phyloP scores from a whole-genome alignment of 192 early-diverging fungal genomes.

The Coemansia sp. region DNA sequence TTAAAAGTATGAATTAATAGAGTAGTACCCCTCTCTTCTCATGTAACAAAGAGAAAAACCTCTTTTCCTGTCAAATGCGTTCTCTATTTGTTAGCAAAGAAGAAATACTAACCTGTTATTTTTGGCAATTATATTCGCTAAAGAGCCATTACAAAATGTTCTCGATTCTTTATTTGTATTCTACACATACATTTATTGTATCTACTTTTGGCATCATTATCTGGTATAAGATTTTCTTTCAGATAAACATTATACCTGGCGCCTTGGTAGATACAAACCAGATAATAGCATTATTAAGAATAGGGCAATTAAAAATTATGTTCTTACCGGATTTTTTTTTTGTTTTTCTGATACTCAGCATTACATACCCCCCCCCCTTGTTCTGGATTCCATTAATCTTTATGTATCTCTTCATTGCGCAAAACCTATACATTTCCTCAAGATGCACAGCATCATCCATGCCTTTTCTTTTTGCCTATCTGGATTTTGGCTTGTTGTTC shows the following conservation, averaged over 20 bases:
- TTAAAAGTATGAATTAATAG: neutral
- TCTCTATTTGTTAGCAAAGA: conserved; percentile 6
- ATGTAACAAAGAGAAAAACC: neutral
- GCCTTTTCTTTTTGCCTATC: neutral
- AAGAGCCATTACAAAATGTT: conserved; percentile 12
- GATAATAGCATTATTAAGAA: neutral
- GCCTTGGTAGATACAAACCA: neutral
- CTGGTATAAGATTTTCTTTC: neutral
- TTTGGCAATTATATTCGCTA: conserved; percentile 1
- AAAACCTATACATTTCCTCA: neutral
- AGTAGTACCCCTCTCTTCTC: conserved; percentile 4
- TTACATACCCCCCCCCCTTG: neutral
- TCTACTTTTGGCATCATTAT: conserved; percentile 14
- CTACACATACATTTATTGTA: conserved; percentile 34
- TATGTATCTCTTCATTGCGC: conserved; percentile 4
- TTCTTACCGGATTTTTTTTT: neutral
- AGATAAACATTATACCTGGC: neutral
- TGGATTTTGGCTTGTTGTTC: neutral
- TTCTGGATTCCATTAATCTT: neutral
- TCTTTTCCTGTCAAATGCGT: neutral
- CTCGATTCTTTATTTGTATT: neutral
- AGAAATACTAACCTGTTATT: conserved; percentile 1
- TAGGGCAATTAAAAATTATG: conserved; percentile 6
- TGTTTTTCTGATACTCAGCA: neutral
- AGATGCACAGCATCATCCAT: neutral